Evolutionary conservation across 1,139 yeast genomes (phyloP), one percentile per base, ranked within the genome.

Genomic region (Blastobotrys raffinosifermentans): DNA sequence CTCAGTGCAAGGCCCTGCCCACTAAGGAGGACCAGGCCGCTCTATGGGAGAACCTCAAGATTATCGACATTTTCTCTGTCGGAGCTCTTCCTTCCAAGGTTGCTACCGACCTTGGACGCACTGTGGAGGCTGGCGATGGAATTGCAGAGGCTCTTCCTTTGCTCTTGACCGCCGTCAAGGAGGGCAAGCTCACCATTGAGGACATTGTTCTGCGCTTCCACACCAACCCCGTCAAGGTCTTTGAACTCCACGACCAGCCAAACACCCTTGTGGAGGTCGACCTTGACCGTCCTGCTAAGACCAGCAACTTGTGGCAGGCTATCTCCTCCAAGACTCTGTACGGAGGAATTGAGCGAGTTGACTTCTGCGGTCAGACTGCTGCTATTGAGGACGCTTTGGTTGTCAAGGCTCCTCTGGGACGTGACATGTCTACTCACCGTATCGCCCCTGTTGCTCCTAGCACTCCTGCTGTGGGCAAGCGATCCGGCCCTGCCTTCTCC

Each of bases 281-380:
- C 57, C 65, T 85, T 52, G 96, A 86, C 63, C 74, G 94, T 60
- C 60, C 66, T 23, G 67, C 69, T 44, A 45, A 55, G 19, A 49
- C 66, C 29, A 52, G 63, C 31, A 53, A 69, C 41, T 75, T 77
- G 73, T 67, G 80, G 39, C 80, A 81, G 44, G 22, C 23, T 33
- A 69, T 73, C 52, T 41, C 47, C 17, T 58, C 63, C 39, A 63
- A 67, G 53, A 65, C 68, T 49, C 68, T 83, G 55, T 70, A 67
- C 46, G 97, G 96, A 46, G 79, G 85, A 50, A 80, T 91, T 54
- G 95, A 86, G 64, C 77, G 97, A 60, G 97, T 91, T 38, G 73
- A 80, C 47, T 70, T 84, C 60, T 77, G 79, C 49, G 80, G 77
- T 46, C 80, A 80, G 58, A 83, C 95, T 40, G 85, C 81, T 43